Evolutionary conservation across 768 basidiomycete genomes (phyloP).

Genomic region (Boletus coccyginus): DNA sequence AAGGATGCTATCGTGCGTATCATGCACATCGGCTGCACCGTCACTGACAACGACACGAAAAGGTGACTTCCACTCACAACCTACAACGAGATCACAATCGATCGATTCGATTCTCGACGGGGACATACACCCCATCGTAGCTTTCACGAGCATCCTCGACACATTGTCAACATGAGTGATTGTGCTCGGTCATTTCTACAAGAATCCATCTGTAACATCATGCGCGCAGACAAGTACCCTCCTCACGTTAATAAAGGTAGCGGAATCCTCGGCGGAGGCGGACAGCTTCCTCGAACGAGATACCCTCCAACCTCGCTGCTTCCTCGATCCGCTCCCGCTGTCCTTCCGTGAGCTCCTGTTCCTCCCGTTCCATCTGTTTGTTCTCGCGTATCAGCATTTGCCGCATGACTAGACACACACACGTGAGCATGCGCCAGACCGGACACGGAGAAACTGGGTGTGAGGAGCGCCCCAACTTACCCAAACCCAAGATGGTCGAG

Average conservation of each 20-base stretch:
- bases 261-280: conserved; percentile 50
- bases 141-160: too few species aligned
- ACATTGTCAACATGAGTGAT: background rate
- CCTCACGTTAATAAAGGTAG: background rate
- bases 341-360: conserved; percentile 44
- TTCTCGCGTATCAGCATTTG: conserved; percentile 49
- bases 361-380: conserved; percentile 47
- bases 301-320: conserved; percentile 56
- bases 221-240: too few species aligned
- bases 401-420: conserved; percentile 37
- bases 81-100: too few species aligned
- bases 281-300: conserved; percentile 59
- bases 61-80: too few species aligned
- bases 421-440: background rate
- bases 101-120: too few species aligned
- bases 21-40: too few species aligned
- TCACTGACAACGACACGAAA: too few species aligned
- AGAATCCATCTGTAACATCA: background rate
- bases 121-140: background rate
- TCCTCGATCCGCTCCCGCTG: conserved; percentile 52
- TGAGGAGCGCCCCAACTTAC: conserved; percentile 23
- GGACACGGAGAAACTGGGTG: background rate
- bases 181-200: background rate
- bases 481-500: conserved; percentile 30
- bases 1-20: too few species aligned